Evolutionary conservation across 2,329 filamentous ascomycete genomes (phyloP), one percentile per base, ranked within the genome.

Genomic region (Dothidotthia symphoricarpi): DNA sequence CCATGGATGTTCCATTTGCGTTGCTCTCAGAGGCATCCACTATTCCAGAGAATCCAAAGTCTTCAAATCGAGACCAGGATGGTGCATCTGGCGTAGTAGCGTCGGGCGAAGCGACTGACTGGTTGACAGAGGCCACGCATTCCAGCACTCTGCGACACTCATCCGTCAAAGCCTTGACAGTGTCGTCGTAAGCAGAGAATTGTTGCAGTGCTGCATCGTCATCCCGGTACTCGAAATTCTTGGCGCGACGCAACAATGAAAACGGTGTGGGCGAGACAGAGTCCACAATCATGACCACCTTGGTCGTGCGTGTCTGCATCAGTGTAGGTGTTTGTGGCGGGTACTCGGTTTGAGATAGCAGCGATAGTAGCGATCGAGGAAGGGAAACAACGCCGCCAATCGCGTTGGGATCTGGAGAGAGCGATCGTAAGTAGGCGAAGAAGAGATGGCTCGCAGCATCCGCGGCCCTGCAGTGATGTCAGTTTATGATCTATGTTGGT

Each of bases 371-470:
- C 10, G 93, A 95, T 62, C 90, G 85, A 7, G 93, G 93, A 12
- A 98, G 78, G 49, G 85, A 79, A 0, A 90, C 86, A 45, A 97
- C 95, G 31, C 86, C 86, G 47, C 81, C 86, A 35, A 85, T 73
- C 19, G 81, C 79, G 47, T 83, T 77, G 24, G 76, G 63, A 47
- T 91, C 85, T n/a, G 93, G 91, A 2, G 88, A 82, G 31, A 95
- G 72, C 1, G 90, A 96, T 55, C 93, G 81, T 31, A 98, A 80
- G 64, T 97, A 98, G 39, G 93, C 93, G 63, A 98, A 98, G 75
- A 98, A 98, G 37, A 98, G 74, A 72, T 98, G 93, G 59, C 90
- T 95, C 14, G 91, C 89, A 36, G 93, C 93, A 75, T 97, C 89
- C 42, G 93, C 93, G 44, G 91, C 90, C 59, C 87, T 94, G 57